Percentiles rank a stretch among this genome's conserved stretches.
Conservation (phyloP, 192 early-diverging fungal species). For the Coemansia sp. region DNA sequence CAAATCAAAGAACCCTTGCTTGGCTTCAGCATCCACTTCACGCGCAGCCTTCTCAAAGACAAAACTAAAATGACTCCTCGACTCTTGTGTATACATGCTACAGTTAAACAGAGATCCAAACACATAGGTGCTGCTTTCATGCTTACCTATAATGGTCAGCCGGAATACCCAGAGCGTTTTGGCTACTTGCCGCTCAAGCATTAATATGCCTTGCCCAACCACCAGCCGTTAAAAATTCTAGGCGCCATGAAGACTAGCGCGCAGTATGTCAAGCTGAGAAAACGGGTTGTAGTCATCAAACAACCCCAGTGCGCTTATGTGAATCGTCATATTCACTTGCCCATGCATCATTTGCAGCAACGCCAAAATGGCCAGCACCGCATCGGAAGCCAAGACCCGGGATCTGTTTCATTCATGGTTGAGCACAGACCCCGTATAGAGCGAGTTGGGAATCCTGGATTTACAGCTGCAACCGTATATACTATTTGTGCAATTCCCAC, state of each 20-base stretch:
- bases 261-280: slow-evolving; percentile 28
- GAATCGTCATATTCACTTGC: not conserved
- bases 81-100: slow-evolving; percentile 56
- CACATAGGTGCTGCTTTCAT: slow-evolving; percentile 22
- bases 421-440: slow-evolving; percentile 75
- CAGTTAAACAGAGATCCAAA: slow-evolving; percentile 64
- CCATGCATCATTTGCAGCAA: slow-evolving; percentile 53
- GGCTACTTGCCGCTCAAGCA: slow-evolving; percentile 78
- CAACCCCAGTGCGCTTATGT: slow-evolving; percentile 58
- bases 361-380: slow-evolving; percentile 74
- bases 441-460: slow-evolving; percentile 60
- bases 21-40: slow-evolving; percentile 58
- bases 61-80: slow-evolving; percentile 62
- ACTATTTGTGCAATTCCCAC: too few species aligned
- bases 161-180: slow-evolving; percentile 71
- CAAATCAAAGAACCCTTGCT: slow-evolving; percentile 80
- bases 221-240: slow-evolving; percentile 74
- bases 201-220: slow-evolving; percentile 69
- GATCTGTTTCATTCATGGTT: slow-evolving; percentile 66
- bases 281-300: slow-evolving; percentile 90
- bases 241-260: slow-evolving; percentile 66
- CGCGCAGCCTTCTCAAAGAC: slow-evolving; percentile 74
- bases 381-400: slow-evolving; percentile 73
- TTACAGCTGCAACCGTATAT: too few species aligned
- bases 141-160: too few species aligned